Evolutionary conservation across 129 eudicot species (phyloP).

Genomic region (Arctium lappa): DNA sequence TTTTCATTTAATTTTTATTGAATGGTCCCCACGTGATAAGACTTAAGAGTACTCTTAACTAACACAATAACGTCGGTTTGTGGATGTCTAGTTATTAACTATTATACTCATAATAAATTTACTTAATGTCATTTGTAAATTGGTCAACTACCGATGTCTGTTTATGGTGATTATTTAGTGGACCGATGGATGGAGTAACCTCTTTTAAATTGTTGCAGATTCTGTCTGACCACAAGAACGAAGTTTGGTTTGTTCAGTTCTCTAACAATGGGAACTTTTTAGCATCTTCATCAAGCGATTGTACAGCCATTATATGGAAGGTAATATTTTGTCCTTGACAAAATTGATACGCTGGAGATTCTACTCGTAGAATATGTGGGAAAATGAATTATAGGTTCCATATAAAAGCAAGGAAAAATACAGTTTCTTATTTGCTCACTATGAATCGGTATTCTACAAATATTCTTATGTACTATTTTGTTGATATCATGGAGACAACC

Average conservation of each 20-base stretch:
- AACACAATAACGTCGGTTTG: not conserved
- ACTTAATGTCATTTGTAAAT: not conserved
- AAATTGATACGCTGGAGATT: constrained; percentile 17
- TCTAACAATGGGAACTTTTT: constrained; percentile 76
- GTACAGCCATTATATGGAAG: constrained; percentile 95
- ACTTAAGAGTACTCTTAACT: not conserved
- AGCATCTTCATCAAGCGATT: constrained; percentile 93
- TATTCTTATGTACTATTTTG: constrained; percentile 2
- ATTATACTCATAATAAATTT: not conserved
- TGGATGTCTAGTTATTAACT: not conserved
- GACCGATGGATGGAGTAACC: constrained; percentile 4
- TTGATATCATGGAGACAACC: not conserved
- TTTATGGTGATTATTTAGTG: not conserved
- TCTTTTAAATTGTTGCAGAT: constrained; percentile 46
- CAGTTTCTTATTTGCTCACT: not conserved
- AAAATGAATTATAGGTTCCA: not conserved
- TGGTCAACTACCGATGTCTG: not conserved
- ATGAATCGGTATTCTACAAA: not conserved
- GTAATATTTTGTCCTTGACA: constrained; percentile 32
- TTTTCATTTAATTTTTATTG: not conserved
- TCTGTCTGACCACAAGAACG: constrained; percentile 70
- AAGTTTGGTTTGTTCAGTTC: constrained; percentile 96
- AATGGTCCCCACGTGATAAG: constrained; percentile 3
- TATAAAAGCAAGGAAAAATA: not conserved
- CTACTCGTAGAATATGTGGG: not conserved